Evolutionary conservation across 768 basidiomycete species (phyloP).

Genomic region (Amanita fuliginea): DNA sequence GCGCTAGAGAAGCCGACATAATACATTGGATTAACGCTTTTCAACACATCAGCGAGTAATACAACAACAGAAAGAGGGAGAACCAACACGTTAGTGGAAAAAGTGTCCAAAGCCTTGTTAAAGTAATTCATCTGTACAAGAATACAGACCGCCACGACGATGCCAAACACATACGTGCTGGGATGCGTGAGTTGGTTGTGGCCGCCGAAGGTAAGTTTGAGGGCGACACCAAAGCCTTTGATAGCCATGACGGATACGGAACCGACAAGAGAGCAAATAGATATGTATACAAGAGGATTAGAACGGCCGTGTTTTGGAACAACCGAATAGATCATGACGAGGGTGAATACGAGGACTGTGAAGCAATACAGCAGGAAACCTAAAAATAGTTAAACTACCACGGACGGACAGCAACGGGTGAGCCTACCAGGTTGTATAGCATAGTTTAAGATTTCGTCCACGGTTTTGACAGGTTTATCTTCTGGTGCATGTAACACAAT

Average conservation of each 20-base stretch:
- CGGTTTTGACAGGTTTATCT: constrained; percentile 86
- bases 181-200: constrained; percentile 93
- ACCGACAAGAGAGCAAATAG: constrained; percentile 93
- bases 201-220: constrained; percentile 87
- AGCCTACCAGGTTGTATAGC: constrained; percentile 80
- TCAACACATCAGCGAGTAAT: background rate
- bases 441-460: constrained; percentile 87
- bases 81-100: constrained; percentile 93
- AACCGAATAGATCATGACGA: constrained; percentile 81
- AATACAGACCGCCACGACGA: constrained; percentile 76
- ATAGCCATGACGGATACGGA: constrained; percentile 98
- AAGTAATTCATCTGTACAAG: constrained; percentile 93
- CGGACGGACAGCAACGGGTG: background rate
- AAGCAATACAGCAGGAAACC: constrained; percentile 90
- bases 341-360: constrained; percentile 67
- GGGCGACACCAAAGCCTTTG: constrained; percentile 95
- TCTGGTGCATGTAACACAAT: constrained; percentile 96
- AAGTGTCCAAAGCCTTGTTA: constrained; percentile 95
- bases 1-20: constrained; percentile 94
- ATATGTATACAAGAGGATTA: constrained; percentile 87
- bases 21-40: constrained; percentile 94
- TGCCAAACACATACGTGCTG: constrained; percentile 93
- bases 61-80: background rate
- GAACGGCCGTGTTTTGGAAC: constrained; percentile 79
- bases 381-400: constrained; percentile 17